Evolutionary conservation across 331 rosid species (phyloP).

Genomic region (Malus hybrid): DNA sequence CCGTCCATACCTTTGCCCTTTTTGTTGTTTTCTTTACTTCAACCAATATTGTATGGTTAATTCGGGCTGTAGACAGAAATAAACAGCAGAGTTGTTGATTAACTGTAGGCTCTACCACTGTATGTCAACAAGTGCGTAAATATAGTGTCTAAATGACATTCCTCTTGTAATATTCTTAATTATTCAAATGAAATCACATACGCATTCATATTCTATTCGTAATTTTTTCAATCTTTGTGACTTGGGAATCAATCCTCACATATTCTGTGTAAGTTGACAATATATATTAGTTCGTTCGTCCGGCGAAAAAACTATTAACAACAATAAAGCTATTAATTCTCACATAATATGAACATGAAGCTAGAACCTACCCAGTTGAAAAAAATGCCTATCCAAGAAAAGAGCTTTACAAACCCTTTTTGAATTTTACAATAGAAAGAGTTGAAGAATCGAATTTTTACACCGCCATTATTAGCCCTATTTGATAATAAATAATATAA

Average conservation of each 20-base stretch:
- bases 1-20: neutral
- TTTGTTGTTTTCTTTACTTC: neutral
- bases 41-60: neutral
- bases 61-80: no score
- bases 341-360: neutral
- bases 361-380: conserved; percentile 13
- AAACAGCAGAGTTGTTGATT: no score
- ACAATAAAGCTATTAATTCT: conserved; percentile 12
- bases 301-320: neutral
- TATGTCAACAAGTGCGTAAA: no score
- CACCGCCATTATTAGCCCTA: conserved; percentile 13
- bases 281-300: no score
- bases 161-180: neutral
- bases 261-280: conserved; percentile 12
- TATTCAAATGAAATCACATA: neutral
- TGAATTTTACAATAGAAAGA: conserved; percentile 8
- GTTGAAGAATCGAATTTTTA: conserved; percentile 64
- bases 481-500: neutral
- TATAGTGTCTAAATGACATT: no score
- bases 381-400: conserved; percentile 17
- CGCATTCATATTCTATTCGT: conserved; percentile 1
- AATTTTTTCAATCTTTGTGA: neutral
- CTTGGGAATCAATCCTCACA: conserved; percentile 2
- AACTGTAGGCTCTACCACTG: no score
- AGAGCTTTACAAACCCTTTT: conserved; percentile 13